Base-by-base conservation (phyloP, 2,329 filamentous ascomycete genomes). In the Colletotrichum sp. region DNA sequence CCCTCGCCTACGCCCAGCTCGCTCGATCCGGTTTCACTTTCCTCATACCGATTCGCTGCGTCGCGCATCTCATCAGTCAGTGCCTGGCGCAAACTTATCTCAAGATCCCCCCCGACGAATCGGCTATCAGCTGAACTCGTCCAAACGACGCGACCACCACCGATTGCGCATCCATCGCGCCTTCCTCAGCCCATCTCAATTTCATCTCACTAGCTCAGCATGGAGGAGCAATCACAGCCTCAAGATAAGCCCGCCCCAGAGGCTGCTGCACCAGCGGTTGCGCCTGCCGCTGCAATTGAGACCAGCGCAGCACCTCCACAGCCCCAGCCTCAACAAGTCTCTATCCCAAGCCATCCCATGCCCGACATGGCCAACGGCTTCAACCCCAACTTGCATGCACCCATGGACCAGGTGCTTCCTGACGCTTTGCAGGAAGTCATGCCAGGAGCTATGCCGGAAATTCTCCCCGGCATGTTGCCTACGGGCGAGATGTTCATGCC, bases 401-500 rank as follows among this genome's bases (percentile, higher is more conserved):
- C 76, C 16, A 78, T 78, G 77, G 72, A 73, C 13, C 77, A 78
- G 52, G 77, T 76, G 21, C 69, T 78, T 34, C 77, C 77, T 13
- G 77, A 76, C 52, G 76, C 72, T 18, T 60, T 78, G 26, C 76
- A 78, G 49, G 77, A 76, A 57, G 76, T 78, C 67, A 77, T 75
- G 12, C 76, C 77, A 12, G 77, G 69, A 62, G 72, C 72, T n/a
- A 71, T 78, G 62, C 76, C 77, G 2, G 76, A 76, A 39, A 74
- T 78, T 15, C 72, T 78, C 12, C 77, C 77, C 7, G 76, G 73
- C 55, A 77, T 74, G 69, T 34, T 78, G 55, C 76, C 73, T 4
- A 70, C 77, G 10, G 76, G 70, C 30, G 72, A 78, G 62, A 76
- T 77, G 69, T 78, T 78, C 57, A 72, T 78, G 69, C 76, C 76